A percentile compares a stretch with the other conserved stretches of the same genome.
These are phyloP conservation scores for Chaetomium tenue DNA, from an alignment of 495 filamentous ascomycete species.

Conservation along the genomic window DNA sequence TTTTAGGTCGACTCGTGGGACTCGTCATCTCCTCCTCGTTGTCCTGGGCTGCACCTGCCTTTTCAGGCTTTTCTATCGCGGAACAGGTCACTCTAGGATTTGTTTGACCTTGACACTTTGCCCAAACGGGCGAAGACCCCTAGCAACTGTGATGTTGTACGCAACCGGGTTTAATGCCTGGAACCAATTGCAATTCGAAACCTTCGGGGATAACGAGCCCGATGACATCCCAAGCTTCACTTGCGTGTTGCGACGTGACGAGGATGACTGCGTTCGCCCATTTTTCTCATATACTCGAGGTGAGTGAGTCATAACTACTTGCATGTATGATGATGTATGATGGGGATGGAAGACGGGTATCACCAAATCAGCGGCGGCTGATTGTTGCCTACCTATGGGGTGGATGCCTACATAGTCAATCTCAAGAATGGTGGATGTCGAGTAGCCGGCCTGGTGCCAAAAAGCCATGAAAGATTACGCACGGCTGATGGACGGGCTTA, in stretches of 20 bases:
- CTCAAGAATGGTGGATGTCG: conserved; percentile 8
- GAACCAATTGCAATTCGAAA: conserved; percentile 44
- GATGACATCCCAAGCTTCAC: conserved; percentile 44
- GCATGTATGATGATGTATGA: not conserved
- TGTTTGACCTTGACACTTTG: not conserved
- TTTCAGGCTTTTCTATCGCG: not conserved
- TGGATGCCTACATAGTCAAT: conserved; percentile 12
- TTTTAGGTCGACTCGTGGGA: not conserved
- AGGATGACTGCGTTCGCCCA: conserved; percentile 31
- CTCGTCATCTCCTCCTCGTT: not conserved
- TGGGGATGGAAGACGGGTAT: not conserved
- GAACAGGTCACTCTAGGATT: not conserved
- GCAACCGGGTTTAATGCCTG: conserved; percentile 55
- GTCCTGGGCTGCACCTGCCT: not conserved
- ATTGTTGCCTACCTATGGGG: not conserved
- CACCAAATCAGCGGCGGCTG: not conserved
- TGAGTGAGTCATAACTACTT: conserved; percentile 30
- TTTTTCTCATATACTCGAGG: conserved; percentile 43
- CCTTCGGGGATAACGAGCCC: conserved; percentile 29
- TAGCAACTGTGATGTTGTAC: conserved; percentile 44
- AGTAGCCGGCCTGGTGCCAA: conserved; percentile 24
- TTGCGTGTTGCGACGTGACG: conserved; percentile 36
- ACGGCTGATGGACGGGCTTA: conserved; percentile 10
- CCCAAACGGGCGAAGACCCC: not conserved
- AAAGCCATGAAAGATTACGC: conserved; percentile 18